These are phyloP conservation scores for Chimonanthus salicifolius DNA, from an alignment of 164 flowering plant species.

Conservation along the genomic window DNA sequence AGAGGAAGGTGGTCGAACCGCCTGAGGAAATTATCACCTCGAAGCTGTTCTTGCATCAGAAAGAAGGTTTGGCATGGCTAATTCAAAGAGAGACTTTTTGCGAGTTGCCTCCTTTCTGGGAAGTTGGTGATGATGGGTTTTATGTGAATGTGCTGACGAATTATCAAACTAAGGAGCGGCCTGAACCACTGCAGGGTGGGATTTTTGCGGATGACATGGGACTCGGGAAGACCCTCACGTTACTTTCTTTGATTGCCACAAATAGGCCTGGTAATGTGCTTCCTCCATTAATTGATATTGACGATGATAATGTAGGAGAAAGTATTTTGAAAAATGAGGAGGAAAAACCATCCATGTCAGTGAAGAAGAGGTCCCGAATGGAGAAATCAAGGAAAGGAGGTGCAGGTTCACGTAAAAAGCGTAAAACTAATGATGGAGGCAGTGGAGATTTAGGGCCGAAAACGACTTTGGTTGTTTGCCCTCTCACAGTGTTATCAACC, in stretches of 20 bases:
- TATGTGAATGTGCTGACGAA: conserved; percentile 72
- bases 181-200: conserved; percentile 80
- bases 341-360: conserved; percentile 19
- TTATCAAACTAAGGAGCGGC: conserved; percentile 40
- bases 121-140: conserved; percentile 42
- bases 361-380: neutral
- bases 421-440: conserved; percentile 17
- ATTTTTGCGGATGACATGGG: conserved; percentile 98
- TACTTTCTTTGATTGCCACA: conserved; percentile 76
- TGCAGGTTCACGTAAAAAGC: conserved; percentile 25
- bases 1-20: conserved; percentile 45
- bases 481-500: conserved; percentile 71
- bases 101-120: conserved; percentile 94
- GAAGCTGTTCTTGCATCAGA: conserved; percentile 68
- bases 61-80: conserved; percentile 83
- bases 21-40: conserved; percentile 52
- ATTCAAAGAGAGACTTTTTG: conserved; percentile 60
- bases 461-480: conserved; percentile 74
- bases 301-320: conserved; percentile 1
- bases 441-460: conserved; percentile 16
- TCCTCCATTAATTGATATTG: conserved; percentile 2
- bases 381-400: conserved; percentile 5
- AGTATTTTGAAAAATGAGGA: conserved; percentile 23
- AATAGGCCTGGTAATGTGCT: conserved; percentile 31
- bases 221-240: conserved; percentile 83